phyloP scores from a whole-genome alignment of 139 green algal species.

The Coccomyxa sp. region DNA sequence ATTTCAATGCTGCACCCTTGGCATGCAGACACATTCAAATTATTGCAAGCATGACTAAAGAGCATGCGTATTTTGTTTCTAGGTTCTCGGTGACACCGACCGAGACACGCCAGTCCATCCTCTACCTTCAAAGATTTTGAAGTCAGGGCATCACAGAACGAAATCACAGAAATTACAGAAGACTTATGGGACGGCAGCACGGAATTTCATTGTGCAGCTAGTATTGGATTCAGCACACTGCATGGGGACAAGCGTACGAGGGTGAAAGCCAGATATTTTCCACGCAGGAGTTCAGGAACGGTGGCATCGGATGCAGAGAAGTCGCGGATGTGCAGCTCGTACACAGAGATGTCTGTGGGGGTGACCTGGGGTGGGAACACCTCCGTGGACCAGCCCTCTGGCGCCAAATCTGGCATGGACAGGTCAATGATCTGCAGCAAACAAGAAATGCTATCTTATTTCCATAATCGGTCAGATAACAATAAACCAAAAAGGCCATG shows the following conservation, averaged over 20 bases:
- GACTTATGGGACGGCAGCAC: too few relatives aligned
- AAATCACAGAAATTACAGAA: too few relatives aligned
- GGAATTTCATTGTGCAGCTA: too few relatives aligned
- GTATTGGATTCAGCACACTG: background rate
- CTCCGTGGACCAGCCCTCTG: conserved; percentile 46
- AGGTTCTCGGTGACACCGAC: too few relatives aligned
- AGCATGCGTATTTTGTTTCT: too few relatives aligned
- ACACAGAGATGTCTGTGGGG: conserved; percentile 72
- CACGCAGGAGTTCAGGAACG: conserved; percentile 52
- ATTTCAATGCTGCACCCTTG: too few relatives aligned
- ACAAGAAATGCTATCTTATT: background rate
- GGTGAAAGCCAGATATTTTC: conserved; percentile 80
- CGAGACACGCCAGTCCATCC: too few relatives aligned
- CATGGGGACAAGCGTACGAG: background rate
- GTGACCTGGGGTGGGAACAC: conserved; percentile 12
- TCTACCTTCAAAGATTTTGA: too few relatives aligned
- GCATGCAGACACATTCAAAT: too few relatives aligned
- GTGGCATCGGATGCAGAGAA: conserved; percentile 72
- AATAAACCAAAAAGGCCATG: background rate
- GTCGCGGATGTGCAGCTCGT: conserved; percentile 91
- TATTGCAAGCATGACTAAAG: too few relatives aligned
- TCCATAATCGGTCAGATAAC: background rate
- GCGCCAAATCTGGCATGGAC: conserved; percentile 25
- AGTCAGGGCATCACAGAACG: too few relatives aligned
- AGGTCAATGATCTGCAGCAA: conserved; percentile 39